A percentile compares a stretch with the other conserved stretches of the same genome.
Evolutionary conservation across 2,329 filamentous ascomycete species (phyloP).

Genomic region (Pestalotiopsis sp.): DNA sequence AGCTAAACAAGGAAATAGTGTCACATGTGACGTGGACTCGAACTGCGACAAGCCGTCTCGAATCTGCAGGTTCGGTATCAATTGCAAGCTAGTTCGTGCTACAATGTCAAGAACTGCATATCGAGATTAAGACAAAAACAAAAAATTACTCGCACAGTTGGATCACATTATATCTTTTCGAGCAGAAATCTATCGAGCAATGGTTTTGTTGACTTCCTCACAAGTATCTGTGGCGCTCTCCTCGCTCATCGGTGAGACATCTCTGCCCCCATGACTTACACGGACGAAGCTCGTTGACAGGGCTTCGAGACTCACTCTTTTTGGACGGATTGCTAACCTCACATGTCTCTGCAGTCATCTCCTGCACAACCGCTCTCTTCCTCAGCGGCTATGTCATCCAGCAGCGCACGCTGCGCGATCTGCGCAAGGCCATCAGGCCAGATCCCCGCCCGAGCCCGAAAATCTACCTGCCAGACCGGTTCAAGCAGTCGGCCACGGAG

Average conservation of each 20-base stretch:
- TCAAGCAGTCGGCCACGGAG: slow-evolving; percentile 47
- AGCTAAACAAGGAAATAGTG: slow-evolving; percentile 10
- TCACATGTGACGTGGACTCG: slow-evolving; percentile 6
- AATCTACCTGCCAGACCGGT: slow-evolving; percentile 54
- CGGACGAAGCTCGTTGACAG: slow-evolving; percentile 7
- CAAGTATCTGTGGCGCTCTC: slow-evolving; percentile 73
- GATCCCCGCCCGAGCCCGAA: slow-evolving; percentile 47
- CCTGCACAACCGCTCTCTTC: slow-evolving; percentile 83
- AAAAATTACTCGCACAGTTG: background rate
- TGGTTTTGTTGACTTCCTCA: slow-evolving; percentile 66
- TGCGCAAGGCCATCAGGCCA: slow-evolving; percentile 73
- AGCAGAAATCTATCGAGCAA: slow-evolving; percentile 9
- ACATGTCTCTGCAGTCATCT: slow-evolving; percentile 55
- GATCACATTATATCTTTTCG: background rate
- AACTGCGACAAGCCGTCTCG: background rate
- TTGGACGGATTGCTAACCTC: slow-evolving; percentile 2
- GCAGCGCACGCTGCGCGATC: slow-evolving; percentile 78
- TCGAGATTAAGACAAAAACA: background rate
- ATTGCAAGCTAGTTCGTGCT: background rate
- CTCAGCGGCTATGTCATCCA: slow-evolving; percentile 86
- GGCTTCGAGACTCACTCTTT: background rate
- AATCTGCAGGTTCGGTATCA: background rate
- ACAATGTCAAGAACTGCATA: background rate
- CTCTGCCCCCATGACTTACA: background rate
- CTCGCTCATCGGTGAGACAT: slow-evolving; percentile 58